These are phyloP conservation scores for Globisporangium nagaii DNA, from an alignment of 352 stramenopile genomes.

Conservation along the genomic window DNA sequence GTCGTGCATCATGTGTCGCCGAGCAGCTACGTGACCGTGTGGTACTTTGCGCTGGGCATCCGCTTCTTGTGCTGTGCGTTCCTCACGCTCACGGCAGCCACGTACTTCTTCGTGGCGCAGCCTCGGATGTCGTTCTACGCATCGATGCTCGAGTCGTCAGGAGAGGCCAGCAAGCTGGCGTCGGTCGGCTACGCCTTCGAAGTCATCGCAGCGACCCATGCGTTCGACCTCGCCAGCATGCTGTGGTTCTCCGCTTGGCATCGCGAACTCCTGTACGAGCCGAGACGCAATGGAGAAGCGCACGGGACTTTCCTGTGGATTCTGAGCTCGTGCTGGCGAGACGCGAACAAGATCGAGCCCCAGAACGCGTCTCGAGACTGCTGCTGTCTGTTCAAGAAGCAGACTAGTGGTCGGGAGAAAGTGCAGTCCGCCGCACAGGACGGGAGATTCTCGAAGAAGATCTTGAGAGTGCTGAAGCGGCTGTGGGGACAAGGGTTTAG, in stretches of 20 bases:
- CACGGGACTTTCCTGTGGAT: not conserved
- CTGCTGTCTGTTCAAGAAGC: slow-evolving; percentile 2
- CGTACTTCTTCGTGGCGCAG: slow-evolving; percentile 9
- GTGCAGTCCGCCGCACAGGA: not conserved
- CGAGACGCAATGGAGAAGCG: not conserved
- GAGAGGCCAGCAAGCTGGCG: no score
- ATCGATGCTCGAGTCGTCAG: slow-evolving; percentile 3
- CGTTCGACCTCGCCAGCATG: not conserved
- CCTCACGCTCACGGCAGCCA: not conserved
- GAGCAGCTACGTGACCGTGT: not conserved
- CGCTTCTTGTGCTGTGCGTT: not conserved
- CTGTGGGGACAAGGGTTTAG: not conserved
- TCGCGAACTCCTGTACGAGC: not conserved
- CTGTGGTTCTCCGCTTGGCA: not conserved
- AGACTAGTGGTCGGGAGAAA: not conserved
- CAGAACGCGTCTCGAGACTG: not conserved
- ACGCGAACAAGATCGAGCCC: not conserved
- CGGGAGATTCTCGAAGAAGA: not conserved
- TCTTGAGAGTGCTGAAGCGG: not conserved
- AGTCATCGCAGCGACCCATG: no score
- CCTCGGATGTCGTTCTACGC: slow-evolving; percentile 11
- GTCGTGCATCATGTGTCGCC: not conserved
- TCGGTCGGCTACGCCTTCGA: no score
- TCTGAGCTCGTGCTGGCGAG: not conserved
- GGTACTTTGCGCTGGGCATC: not conserved